These are phyloP conservation scores for Delonix regia DNA, from an alignment of 306 rosid species.

Conservation along the genomic window DNA sequence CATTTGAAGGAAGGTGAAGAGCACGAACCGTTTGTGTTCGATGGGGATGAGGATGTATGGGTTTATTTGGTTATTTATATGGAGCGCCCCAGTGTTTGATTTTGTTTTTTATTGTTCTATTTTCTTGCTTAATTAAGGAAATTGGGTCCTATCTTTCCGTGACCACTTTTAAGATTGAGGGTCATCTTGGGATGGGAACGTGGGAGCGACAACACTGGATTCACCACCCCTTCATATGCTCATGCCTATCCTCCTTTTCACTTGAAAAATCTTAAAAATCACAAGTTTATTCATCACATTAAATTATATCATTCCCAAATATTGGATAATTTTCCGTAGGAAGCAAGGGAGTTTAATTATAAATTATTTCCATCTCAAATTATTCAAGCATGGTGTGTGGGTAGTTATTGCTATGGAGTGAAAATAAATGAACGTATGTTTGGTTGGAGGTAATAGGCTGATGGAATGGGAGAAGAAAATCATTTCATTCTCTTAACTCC, in stretches of 20 bases:
- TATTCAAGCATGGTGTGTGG: too few species aligned
- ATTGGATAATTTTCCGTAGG: too few species aligned
- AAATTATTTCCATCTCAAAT: too few species aligned
- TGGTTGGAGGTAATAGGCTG: too few species aligned
- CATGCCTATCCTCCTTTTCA: not conserved
- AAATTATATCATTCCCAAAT: too few species aligned
- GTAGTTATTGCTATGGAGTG: too few species aligned
- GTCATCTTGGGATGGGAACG: conserved; percentile 12
- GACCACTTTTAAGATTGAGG: not conserved
- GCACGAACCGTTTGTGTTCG: too few species aligned
- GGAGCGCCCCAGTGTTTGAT: not conserved
- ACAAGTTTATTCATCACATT: not conserved
- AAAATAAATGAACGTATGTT: too few species aligned
- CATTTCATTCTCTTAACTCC: too few species aligned
- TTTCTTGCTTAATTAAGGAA: not conserved
- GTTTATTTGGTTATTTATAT: not conserved
- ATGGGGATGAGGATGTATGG: not conserved
- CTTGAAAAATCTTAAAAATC: not conserved
- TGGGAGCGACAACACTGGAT: not conserved
- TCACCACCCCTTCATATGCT: not conserved
- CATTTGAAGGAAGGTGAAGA: not conserved
- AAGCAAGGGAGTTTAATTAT: too few species aligned
- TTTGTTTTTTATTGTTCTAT: not conserved
- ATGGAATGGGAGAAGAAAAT: too few species aligned
- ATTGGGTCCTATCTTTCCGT: not conserved